Base-by-base conservation (phyloP, 257 asterid species). In the Mitragyna speciosa region DNA sequence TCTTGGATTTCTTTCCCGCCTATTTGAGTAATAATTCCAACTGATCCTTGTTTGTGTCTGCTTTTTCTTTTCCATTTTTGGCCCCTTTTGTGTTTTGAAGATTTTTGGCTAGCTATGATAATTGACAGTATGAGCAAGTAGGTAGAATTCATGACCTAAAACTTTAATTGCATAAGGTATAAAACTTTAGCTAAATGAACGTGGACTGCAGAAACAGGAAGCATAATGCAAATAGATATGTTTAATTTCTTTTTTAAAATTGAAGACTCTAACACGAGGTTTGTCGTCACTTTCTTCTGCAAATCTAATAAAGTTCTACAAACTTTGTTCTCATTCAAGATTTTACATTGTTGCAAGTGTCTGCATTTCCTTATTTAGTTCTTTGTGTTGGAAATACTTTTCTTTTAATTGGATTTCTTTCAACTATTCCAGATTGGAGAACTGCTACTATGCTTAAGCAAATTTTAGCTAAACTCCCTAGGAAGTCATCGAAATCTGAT, bases 381-480 rank as follows among this genome's bases (percentile, higher is more conserved):
- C 43, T 17, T 20, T 48, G n/a, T 51, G 7, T 22, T 39, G 24
- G 14, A 68, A 30, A 63, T 73, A 20, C 70, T 79, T 19, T 77
- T 80, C 67, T 51, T 65, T 54, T 65, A 30, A 69, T 75, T 71
- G 76, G 78, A 47, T 73, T 76, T 20, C 30, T 45, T 43, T 72
- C 59, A 45, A 28, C 79, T 64, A 54, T 68, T 76, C 79, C 83
- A 72, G 75, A 31, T 78, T 83, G 76, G 73, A 80, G 85, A 76
- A 63, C 67, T 77, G 88, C 84, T 79, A 85, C 82, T 85, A 87
- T 87, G 90, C 87, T 87, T 78, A 87, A 87, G 84, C 87, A 87
- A 87, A 83, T 87, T 76, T 75, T 87, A 83, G 90, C 90, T 39
- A 87, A 87, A 76, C 84, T 87, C 82, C 90, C 90, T 28, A 76